Conservation (phyloP, 2,329 filamentous ascomycete genomes). For the Cladobotryum mycophilum region DNA sequence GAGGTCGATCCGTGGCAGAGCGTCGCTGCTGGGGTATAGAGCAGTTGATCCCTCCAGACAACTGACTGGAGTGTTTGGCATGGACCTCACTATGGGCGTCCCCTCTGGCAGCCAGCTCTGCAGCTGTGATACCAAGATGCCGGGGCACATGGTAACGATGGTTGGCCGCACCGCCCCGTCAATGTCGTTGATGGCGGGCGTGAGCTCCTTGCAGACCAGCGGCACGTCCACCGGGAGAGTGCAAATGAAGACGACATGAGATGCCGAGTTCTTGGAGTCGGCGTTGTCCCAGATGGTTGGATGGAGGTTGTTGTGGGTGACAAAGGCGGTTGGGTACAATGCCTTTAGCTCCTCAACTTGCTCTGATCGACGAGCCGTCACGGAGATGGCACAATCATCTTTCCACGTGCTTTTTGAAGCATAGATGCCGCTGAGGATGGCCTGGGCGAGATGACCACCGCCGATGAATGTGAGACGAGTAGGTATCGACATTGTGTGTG, state of each 20-base stretch:
- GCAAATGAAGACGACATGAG: slow-evolving; percentile 3
- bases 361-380: slow-evolving; percentile 3
- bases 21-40: slow-evolving; percentile 1
- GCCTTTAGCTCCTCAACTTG: not conserved
- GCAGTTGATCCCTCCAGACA: slow-evolving; percentile 6
- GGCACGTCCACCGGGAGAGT: slow-evolving; percentile 6
- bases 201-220: slow-evolving; percentile 1
- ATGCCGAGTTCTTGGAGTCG: not conserved
- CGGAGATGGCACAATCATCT: slow-evolving; percentile 2
- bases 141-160: slow-evolving; percentile 7
- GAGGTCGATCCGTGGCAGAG: slow-evolving; percentile 5
- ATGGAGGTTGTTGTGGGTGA: slow-evolving; percentile 5
- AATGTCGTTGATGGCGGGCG: not conserved
- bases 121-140: slow-evolving; percentile 4
- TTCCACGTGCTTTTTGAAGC: slow-evolving; percentile 1
- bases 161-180: slow-evolving; percentile 1
- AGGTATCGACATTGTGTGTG: not conserved
- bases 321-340: not conserved
- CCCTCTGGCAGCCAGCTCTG: slow-evolving; percentile 4
- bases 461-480: slow-evolving; percentile 6
- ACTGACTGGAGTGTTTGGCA: slow-evolving; percentile 5
- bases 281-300: not conserved
- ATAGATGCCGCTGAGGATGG: slow-evolving; percentile 3
- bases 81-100: slow-evolving; percentile 5
- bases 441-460: slow-evolving; percentile 3